Conservation (phyloP, 1,284 basidiomycete species). For the Fomitopsis schrenkii region DNA sequence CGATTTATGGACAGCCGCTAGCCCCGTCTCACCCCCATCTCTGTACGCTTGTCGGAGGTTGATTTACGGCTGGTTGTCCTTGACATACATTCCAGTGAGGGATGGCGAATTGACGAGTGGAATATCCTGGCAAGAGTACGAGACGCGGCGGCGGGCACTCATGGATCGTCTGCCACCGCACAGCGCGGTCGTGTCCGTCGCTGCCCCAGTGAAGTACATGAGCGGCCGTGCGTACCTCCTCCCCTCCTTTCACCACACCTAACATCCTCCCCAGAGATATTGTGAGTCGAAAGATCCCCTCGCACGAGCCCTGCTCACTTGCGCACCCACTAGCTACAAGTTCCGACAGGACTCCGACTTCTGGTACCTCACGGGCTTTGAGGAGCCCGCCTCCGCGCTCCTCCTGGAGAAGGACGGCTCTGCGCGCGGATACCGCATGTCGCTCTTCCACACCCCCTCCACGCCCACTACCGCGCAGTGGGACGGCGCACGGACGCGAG, state of each 20-base stretch:
- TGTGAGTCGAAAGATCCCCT: constrained; percentile 34
- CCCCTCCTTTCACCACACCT: constrained; percentile 1
- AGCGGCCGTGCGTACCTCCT: constrained; percentile 64
- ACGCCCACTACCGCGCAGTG: constrained; percentile 83
- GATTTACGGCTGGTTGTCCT: neutral
- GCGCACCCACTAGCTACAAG: constrained; percentile 71
- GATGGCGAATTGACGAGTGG: constrained; percentile 79
- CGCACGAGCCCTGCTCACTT: neutral
- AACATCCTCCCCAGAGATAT: constrained; percentile 35
- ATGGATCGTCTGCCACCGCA: constrained; percentile 78
- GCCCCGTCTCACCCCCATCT: constrained; percentile 27
- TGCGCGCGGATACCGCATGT: constrained; percentile 82
- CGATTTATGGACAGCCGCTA: constrained; percentile 26
- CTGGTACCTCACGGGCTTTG: constrained; percentile 93
- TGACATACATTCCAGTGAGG: constrained; percentile 16
- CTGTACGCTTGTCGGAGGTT: constrained; percentile 9
- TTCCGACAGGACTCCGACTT: constrained; percentile 93
- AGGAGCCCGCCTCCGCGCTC: constrained; percentile 89
- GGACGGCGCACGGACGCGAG: constrained; percentile 73
- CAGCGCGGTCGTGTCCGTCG: constrained; percentile 77
- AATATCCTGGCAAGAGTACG: constrained; percentile 81
- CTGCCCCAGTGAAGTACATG: constrained; percentile 85
- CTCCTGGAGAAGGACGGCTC: constrained; percentile 76
- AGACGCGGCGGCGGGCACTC: constrained; percentile 65
- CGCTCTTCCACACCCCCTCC: constrained; percentile 81